Evolutionary conservation across 768 basidiomycete genomes (phyloP).

Genomic region (Dendrothele bispora): DNA sequence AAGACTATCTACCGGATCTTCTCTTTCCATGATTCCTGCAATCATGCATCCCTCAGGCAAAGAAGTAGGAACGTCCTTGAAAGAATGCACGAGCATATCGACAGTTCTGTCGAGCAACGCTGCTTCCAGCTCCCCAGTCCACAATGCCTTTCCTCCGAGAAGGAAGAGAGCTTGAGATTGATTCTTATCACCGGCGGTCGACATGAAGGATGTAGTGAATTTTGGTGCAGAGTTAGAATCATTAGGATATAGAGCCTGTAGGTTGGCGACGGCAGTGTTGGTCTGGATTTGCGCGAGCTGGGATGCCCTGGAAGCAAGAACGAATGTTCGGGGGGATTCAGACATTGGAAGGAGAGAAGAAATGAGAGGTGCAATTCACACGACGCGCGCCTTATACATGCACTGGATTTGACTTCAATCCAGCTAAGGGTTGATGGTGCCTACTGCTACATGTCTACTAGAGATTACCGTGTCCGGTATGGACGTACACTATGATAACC

Average conservation of each 20-base stretch:
- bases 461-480: background rate
- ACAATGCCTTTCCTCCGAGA: slow-evolving; percentile 87
- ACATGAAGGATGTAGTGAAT: slow-evolving; percentile 48
- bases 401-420: too few relatives aligned
- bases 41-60: slow-evolving; percentile 85
- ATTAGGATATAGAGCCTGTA: slow-evolving; percentile 55
- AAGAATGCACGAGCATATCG: slow-evolving; percentile 90
- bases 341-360: background rate
- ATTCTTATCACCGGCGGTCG: slow-evolving; percentile 86
- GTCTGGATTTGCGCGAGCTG: slow-evolving; percentile 92
- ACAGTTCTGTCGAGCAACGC: slow-evolving; percentile 68
- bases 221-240: slow-evolving; percentile 35
- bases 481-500: background rate
- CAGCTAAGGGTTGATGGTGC: too few relatives aligned
- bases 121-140: slow-evolving; percentile 97
- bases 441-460: background rate
- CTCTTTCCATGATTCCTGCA: slow-evolving; percentile 82
- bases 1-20: slow-evolving; percentile 86
- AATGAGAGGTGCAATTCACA: too few relatives aligned
- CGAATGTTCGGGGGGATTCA: slow-evolving; percentile 49
- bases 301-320: slow-evolving; percentile 83
- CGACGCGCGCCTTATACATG: too few relatives aligned
- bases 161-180: slow-evolving; percentile 85
- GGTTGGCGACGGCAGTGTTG: slow-evolving; percentile 67
- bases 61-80: slow-evolving; percentile 92